Conservation (phyloP, 768 basidiomycete species). For the Suillus luteus region DNA sequence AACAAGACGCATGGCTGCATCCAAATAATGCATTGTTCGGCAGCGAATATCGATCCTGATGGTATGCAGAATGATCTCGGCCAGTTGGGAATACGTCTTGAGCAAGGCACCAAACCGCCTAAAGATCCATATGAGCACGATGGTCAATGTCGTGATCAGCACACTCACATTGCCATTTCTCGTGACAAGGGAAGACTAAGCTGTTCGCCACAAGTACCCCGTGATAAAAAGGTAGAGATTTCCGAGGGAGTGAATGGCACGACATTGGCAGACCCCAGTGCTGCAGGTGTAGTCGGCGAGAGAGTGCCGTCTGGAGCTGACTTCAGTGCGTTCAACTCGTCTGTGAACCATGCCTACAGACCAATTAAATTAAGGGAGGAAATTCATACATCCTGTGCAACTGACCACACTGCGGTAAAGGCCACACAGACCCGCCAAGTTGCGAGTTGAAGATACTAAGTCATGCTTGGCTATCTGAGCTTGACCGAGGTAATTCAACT, state of each 20-base stretch:
- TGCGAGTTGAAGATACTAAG: conserved; percentile 70
- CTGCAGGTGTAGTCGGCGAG: conserved; percentile 51
- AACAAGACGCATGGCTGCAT: conserved; percentile 77
- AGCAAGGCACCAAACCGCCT: conserved; percentile 92
- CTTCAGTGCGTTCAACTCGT: conserved; percentile 69
- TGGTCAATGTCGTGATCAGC: neutral
- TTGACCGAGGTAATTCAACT: conserved; percentile 64
- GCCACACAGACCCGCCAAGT: conserved; percentile 72
- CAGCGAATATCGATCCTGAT: conserved; percentile 88
- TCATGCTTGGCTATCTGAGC: conserved; percentile 58
- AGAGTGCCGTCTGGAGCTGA: conserved; percentile 50
- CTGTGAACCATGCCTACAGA: conserved; percentile 80
- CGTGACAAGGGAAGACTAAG: conserved; percentile 76
- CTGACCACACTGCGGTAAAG: conserved; percentile 87
- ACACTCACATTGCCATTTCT: conserved; percentile 85
- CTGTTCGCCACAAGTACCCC: conserved; percentile 43
- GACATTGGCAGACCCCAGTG: conserved; percentile 49
- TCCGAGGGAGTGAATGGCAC: conserved; percentile 46
- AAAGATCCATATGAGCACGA: conserved; percentile 15
- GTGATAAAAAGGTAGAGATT: conserved; percentile 44
- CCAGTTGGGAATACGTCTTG: conserved; percentile 88
- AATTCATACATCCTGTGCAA: conserved; percentile 20
- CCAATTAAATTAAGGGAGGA: conserved; percentile 12
- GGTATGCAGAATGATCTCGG: conserved; percentile 83
- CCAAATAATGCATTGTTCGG: conserved; percentile 77